phyloP scores from a whole-genome alignment of 306 rosid species.

The Dryas drummondii region DNA sequence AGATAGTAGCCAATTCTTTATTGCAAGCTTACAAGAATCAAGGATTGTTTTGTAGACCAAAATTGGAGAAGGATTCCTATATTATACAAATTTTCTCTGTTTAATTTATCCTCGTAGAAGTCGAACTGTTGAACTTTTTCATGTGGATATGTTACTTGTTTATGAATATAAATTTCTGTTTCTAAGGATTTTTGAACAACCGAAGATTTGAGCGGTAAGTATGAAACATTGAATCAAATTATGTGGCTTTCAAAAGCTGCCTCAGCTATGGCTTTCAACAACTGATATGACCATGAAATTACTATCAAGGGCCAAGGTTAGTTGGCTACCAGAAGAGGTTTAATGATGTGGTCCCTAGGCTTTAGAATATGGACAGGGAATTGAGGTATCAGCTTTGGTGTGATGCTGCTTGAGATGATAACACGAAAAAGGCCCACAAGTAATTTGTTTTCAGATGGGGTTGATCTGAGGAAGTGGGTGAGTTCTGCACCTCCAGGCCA shows the following conservation, averaged over 20 bases:
- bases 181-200: not conserved
- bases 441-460: conserved; percentile 14
- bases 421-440: conserved; percentile 24
- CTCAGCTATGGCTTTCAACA: not conserved
- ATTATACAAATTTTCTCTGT: not conserved
- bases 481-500: conserved; percentile 20
- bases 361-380: conserved; percentile 23
- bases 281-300: too few relatives aligned
- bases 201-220: not conserved
- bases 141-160: not conserved
- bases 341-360: too few relatives aligned
- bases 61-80: not conserved
- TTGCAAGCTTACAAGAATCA: too few relatives aligned
- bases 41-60: not conserved
- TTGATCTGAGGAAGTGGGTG: conserved; percentile 30
- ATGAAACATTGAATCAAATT: not conserved
- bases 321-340: too few relatives aligned
- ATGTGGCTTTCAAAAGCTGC: not conserved
- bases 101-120: not conserved
- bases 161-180: too few relatives aligned
- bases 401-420: conserved; percentile 27
- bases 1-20: conserved; percentile 12
- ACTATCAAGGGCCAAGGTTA: too few relatives aligned
- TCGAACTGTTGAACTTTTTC: not conserved
- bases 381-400: conserved; percentile 27